Evolutionary conservation across 208 protist species (phyloP).

Genomic region (Trypanosoma melophagium): DNA sequence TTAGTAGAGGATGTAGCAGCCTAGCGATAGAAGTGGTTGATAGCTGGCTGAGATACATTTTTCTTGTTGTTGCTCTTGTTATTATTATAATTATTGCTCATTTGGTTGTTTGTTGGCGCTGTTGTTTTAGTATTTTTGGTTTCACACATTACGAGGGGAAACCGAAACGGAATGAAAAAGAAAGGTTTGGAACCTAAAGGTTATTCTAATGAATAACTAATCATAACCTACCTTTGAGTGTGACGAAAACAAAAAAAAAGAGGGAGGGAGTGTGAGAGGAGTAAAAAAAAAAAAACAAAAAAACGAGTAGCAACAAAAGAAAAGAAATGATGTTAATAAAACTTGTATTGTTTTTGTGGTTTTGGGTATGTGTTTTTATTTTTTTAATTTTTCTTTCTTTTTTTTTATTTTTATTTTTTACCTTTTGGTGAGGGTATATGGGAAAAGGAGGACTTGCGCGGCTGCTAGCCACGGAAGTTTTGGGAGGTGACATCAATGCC

Average conservation of each 20-base stretch:
- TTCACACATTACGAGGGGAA: too few relatives aligned
- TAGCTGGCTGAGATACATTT: too few relatives aligned
- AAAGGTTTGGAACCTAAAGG: background rate
- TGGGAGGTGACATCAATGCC: conserved; percentile 72
- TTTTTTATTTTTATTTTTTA: background rate
- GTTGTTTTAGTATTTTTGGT: too few relatives aligned
- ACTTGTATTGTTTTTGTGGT: background rate
- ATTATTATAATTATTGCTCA: too few relatives aligned
- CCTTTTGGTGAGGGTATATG: conserved; percentile 24
- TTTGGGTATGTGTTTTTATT: background rate
- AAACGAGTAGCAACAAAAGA: background rate
- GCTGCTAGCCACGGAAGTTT: conserved; percentile 51
- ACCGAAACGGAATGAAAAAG: background rate
- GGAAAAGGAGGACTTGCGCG: conserved; percentile 41
- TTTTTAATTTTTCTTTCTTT: conserved; percentile 11
- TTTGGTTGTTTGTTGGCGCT: too few relatives aligned
- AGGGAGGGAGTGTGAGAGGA: background rate
- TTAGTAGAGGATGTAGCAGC: conserved; percentile 11
- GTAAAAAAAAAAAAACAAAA: background rate
- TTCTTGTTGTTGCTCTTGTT: too few relatives aligned
- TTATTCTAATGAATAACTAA: too few relatives aligned
- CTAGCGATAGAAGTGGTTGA: background rate
- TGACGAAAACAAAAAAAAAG: too few relatives aligned
- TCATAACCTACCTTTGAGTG: too few relatives aligned
- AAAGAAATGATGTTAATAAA: background rate